Base-by-base conservation (phyloP, 164 flowering plant species). In the Stephania cephalantha region DNA sequence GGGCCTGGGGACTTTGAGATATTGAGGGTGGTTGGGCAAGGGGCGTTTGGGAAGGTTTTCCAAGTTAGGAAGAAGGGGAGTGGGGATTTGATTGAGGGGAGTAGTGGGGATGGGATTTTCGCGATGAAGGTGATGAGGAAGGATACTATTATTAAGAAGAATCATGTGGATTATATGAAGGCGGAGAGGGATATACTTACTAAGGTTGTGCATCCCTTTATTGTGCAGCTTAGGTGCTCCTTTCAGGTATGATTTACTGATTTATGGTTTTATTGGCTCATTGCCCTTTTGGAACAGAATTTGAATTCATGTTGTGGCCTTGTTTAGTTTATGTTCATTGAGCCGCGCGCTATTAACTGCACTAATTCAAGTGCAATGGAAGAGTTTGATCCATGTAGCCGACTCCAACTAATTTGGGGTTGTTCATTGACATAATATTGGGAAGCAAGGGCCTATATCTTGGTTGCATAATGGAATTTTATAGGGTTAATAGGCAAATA, bases 81-180 rank as follows among this genome's bases (percentile, higher is more conserved):
- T 55, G 9, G 42, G 15, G 44, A 66, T 9, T 76, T 11, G 7
- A 71, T 25, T 30, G 75, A 11, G 22, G 74, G 48, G 25, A 76
- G 78, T 11, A 79, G 61, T 63, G 86, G 82, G 8, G 90, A 89
- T 85, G 94, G 90, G 81, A 84, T 93, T 31, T 88, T 77, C 52
- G 99, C 99, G 0, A 95, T 95, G 99, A 95, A 95, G 70, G 99
- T 95, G 63, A 93, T 95, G 97, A 89, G 89, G 82, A 95, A 95
- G 74, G 97, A 93, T 18, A 85, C 86, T 0, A 91, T 95, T 15
- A 85, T 87, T 58, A 90, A 90, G 86, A 95, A 90, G 86, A 95
- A 95, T 73, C 99, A 93, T 83, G 92, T 90, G 0, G 97, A 91
- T 84, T 95, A 95, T 76, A 95, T 93, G 99, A 93, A 83, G 73